These are phyloP conservation scores for Pseudonitzschia pungens DNA, from an alignment of 108 stramenopile genomes.

Conservation along the genomic window DNA sequence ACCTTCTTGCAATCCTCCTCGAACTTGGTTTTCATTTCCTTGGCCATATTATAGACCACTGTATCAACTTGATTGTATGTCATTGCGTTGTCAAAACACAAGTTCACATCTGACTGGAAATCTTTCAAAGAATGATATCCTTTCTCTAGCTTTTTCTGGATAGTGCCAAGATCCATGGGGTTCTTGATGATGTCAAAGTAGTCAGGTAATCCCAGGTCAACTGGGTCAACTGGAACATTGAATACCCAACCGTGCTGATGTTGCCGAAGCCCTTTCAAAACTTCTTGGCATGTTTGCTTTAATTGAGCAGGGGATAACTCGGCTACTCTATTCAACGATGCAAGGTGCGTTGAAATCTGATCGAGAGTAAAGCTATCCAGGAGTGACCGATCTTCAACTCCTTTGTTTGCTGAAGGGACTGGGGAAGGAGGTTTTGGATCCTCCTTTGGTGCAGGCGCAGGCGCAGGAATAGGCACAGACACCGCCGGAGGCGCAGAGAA, in stretches of 20 bases:
- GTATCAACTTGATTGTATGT: slow-evolving; percentile 88
- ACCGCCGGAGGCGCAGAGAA: no score
- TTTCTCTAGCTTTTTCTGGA: slow-evolving; percentile 80
- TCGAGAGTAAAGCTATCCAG: slow-evolving; percentile 88
- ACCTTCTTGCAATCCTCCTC: slow-evolving; percentile 74
- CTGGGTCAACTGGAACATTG: slow-evolving; percentile 92
- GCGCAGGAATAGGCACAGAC: background rate
- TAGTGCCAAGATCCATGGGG: slow-evolving; percentile 97
- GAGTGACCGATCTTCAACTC: slow-evolving; percentile 78
- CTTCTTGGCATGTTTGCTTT: slow-evolving; percentile 74
- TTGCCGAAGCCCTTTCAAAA: slow-evolving; percentile 82
- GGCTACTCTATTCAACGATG: slow-evolving; percentile 75
- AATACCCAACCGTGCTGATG: slow-evolving; percentile 93
- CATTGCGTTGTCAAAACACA: slow-evolving; percentile 98
- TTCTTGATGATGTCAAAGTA: slow-evolving; percentile 93
- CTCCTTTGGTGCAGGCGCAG: background rate
- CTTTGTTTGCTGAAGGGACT: slow-evolving; percentile 36
- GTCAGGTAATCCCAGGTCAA: slow-evolving; percentile 86
- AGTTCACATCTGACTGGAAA: slow-evolving; percentile 81
- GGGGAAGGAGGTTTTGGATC: slow-evolving; percentile 16
- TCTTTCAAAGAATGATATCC: slow-evolving; percentile 86
- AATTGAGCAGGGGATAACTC: slow-evolving; percentile 70
- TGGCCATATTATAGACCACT: slow-evolving; percentile 94
- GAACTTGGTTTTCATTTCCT: slow-evolving; percentile 82
- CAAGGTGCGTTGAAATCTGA: slow-evolving; percentile 89